These are phyloP conservation scores for Achlya hypogyna DNA, from an alignment of 352 stramenopile genomes.

Conservation along the genomic window DNA sequence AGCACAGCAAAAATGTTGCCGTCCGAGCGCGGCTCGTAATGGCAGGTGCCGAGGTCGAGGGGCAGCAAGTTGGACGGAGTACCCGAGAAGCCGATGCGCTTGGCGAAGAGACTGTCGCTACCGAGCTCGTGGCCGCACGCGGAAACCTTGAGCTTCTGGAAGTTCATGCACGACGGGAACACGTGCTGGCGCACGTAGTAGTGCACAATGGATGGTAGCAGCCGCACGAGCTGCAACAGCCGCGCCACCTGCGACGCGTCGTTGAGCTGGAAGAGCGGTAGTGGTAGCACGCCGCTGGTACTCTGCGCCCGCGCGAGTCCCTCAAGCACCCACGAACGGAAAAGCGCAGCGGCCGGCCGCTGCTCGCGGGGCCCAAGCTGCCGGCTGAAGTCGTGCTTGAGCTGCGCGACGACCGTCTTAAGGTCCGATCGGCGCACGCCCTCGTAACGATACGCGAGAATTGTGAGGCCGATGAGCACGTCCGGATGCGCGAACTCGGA, in stretches of 20 bases:
- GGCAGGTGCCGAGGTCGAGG: conserved; percentile 96
- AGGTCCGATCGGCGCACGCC: conserved; percentile 78
- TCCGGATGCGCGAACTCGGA: conserved; percentile 99
- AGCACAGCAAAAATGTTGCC: conserved; percentile 97
- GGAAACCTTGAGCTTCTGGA: conserved; percentile 98
- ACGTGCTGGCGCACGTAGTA: conserved; percentile 98
- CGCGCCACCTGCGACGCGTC: conserved; percentile 94
- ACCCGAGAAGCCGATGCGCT: conserved; percentile 97
- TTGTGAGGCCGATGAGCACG: conserved; percentile 88
- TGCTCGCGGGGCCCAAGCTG: conserved; percentile 76
- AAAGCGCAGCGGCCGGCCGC: conserved; percentile 64
- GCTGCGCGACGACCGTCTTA: conserved; percentile 74
- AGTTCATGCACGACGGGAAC: conserved; percentile 99
- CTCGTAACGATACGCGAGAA: conserved; percentile 88
- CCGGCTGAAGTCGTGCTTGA: conserved; percentile 82
- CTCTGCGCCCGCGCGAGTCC: conserved; percentile 32
- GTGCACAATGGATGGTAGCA: conserved; percentile 91
- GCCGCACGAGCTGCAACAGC: conserved; percentile 91
- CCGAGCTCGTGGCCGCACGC: conserved; percentile 98
- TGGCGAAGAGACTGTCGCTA: conserved; percentile 96
- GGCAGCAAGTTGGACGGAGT: conserved; percentile 98
- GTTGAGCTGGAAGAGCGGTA: conserved; percentile 96
- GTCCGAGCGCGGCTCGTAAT: conserved; percentile 97
- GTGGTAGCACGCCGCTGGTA: conserved; percentile 62
- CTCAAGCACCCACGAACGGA: conserved; percentile 58